Evolutionary conservation across 1,284 basidiomycete species (phyloP), one percentile per base, ranked within the genome.

Genomic region (Ustilago crameri): DNA sequence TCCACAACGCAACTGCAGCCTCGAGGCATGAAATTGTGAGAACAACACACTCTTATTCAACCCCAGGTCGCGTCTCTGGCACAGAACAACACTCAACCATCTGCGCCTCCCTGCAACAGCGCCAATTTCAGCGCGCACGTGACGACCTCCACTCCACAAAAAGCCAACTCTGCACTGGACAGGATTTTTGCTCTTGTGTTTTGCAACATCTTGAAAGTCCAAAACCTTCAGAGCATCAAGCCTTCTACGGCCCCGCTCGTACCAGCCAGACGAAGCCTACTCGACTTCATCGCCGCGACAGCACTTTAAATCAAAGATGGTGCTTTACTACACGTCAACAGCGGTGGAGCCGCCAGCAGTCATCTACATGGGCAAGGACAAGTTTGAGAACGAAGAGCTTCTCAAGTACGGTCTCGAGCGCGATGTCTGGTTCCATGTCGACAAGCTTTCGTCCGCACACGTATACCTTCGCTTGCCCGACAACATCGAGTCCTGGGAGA

Each of bases 291-390:
- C 12, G 30, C 30, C 35, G 32, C 32, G 12, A 17, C n/a, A 14
- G 35, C 35, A 17, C 15, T 37, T 7, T 5, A 8, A 37, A n/a
- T 8, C 41, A 15, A 45, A n/a, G 9, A 88, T 88, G 87, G 87
- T 88, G 37, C 80, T 88, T 34, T 88, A 87, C 83, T 88, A 86
- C 79, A 86, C 85, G 5, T 88, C 87, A 5, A 86, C 72, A 84
- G 86, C 84, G 10, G 84, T 87, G 8, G 84, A 87, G 35, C 92
- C 93, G 1, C 87, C 91, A 1, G 90, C 88, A 3, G 88, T 86
- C 20, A 87, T 96, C 62, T 96, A 95, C 85, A 95, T 96, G 92
- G 95, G 95, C 37, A 90, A 89, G 80, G 95, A 98, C 87, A 98
- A 98, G 45, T 65, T 51, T 40, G 64, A 73, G 35, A 69, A 96